Conservation (phyloP, 192 early-diverging fungal species). For the Pilaira anomala region DNA sequence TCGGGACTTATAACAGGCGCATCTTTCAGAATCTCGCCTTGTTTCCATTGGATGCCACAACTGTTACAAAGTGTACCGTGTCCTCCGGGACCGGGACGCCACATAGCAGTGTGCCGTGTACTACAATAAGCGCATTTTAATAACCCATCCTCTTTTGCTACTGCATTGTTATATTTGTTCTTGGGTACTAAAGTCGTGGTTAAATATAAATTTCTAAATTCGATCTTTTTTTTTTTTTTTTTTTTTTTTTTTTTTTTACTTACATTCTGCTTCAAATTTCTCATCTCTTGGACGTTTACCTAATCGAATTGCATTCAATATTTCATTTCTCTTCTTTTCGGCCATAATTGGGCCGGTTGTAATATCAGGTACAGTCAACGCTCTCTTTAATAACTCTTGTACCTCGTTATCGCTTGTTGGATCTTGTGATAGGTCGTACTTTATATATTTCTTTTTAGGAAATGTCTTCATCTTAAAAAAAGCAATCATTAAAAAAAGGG, state of each 20-base stretch:
- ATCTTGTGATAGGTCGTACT: conserved; percentile 2
- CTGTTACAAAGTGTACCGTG: conserved; percentile 31
- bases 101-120: conserved; percentile 31
- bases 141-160: conserved; percentile 21
- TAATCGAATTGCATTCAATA: conserved; percentile 22
- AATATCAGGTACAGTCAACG: conserved; percentile 25
- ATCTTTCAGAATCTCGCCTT: conserved; percentile 28
- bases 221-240: no score
- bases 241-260: background rate
- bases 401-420: background rate
- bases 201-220: background rate
- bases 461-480: background rate
- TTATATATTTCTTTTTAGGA: background rate
- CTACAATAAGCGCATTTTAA: conserved; percentile 34
- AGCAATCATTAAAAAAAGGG: no score
- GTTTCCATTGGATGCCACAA: conserved; percentile 30
- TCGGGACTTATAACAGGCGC: conserved; percentile 27
- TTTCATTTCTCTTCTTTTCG: conserved; percentile 36
- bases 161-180: background rate
- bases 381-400: conserved; percentile 12
- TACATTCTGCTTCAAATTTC: conserved; percentile 23
- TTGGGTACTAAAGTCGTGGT: background rate
- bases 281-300: conserved; percentile 28
- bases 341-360: conserved; percentile 21
- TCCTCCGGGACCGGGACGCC: conserved; percentile 30